Conservation (phyloP, 1,284 basidiomycete genomes). For the Flammula alnicola region DNA sequence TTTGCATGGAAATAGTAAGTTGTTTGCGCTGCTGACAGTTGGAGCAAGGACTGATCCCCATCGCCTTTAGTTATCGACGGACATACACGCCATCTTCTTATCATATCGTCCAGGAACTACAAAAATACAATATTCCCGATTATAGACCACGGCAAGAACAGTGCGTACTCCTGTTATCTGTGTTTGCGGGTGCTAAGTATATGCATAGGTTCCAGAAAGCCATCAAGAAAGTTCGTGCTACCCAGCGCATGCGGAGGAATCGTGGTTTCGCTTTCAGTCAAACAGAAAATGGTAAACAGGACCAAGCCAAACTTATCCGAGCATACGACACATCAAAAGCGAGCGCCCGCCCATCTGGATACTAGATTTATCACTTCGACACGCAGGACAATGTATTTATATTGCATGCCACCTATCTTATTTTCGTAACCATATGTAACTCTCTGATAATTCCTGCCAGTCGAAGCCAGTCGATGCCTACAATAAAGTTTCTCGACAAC, state of each 20-base stretch:
- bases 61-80: conserved; percentile 73
- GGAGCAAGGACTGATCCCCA: conserved; percentile 15
- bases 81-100: conserved; percentile 92
- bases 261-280: conserved; percentile 97
- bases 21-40: conserved; percentile 4
- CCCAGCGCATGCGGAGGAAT: conserved; percentile 92
- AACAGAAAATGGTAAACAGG: conserved; percentile 85
- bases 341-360: conserved; percentile 71
- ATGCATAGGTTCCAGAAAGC: conserved; percentile 86
- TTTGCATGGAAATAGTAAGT: conserved; percentile 94
- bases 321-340: conserved; percentile 90
- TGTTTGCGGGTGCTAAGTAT: not conserved
- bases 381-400: conserved; percentile 35
- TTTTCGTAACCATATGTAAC: conserved; percentile 24
- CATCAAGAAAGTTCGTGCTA: conserved; percentile 96
- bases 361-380: conserved; percentile 45
- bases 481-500: too few species aligned
- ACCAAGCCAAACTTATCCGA: conserved; percentile 85
- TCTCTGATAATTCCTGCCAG: conserved; percentile 6
- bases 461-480: conserved; percentile 1
- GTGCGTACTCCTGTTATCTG: conserved; percentile 48
- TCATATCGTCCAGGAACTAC: conserved; percentile 96
- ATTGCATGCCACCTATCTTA: conserved; percentile 30
- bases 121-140: conserved; percentile 98
- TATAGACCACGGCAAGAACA: conserved; percentile 98